phyloP scores from a whole-genome alignment of 164 flowering plant species.

The Aristolochia californica region DNA sequence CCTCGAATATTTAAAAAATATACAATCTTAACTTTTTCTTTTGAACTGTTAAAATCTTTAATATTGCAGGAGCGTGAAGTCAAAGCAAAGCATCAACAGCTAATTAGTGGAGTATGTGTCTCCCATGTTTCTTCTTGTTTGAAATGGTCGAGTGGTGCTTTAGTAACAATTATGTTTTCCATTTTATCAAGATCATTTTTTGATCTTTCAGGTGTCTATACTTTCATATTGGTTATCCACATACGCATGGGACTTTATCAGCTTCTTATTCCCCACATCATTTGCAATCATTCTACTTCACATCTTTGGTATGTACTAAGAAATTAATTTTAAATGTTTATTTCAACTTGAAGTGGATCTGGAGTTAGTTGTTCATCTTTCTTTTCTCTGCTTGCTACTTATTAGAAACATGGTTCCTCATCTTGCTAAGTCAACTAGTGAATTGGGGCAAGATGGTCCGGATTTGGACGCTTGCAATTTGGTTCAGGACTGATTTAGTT shows the following conservation, averaged over 20 bases:
- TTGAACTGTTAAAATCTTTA: no score
- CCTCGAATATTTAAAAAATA: no score
- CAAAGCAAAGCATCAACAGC: slow-evolving; percentile 93
- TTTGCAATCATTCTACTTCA: slow-evolving; percentile 69
- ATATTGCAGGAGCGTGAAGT: slow-evolving; percentile 82
- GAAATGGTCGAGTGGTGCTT: neutral
- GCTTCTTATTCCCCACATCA: slow-evolving; percentile 77
- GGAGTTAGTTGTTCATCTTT: no score
- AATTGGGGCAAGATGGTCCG: no score
- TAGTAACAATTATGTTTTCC: neutral
- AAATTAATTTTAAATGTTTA: neutral
- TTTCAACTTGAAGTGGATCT: no score
- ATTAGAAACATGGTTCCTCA: no score
- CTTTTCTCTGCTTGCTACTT: no score
- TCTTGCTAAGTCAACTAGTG: no score
- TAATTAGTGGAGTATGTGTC: slow-evolving; percentile 84
- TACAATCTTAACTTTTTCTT: no score
- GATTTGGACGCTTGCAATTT: no score
- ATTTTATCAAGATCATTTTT: neutral
- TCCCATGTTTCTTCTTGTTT: neutral
- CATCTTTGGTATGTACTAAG: slow-evolving; percentile 58
- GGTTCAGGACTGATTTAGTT: no score
- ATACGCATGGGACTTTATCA: slow-evolving; percentile 84
- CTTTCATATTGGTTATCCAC: slow-evolving; percentile 90
- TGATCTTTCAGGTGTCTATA: slow-evolving; percentile 56